Base-by-base conservation (phyloP, 1,284 basidiomycete genomes). In the Apiotrichum mycotoxinovorans region DNA sequence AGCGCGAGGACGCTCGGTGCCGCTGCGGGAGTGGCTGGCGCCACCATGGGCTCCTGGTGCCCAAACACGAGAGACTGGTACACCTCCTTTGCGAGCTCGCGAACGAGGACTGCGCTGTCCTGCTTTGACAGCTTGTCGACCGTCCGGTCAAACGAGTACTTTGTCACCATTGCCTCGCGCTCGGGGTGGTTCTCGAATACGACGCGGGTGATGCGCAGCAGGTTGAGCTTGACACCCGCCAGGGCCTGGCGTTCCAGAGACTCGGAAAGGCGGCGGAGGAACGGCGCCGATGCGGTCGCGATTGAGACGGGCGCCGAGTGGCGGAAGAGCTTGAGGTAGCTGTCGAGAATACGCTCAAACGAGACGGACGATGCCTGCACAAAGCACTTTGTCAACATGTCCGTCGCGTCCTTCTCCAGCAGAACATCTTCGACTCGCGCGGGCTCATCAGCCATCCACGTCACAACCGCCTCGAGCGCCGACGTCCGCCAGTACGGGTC, bases 401-500 rank as follows among this genome's bases (percentile, higher is more conserved):
- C 87, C 18, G 91, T 78, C 0, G 90, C 81, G 3, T 81, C 77
- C 1, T 83, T 78, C 68, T 89, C 87, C 44, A 88, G 78, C 0
- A 98, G 80, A 35, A 87, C 85, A 68, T 94, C 91, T 73, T 98
- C 95, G 5, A 98, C 89, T 51, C 91, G 83, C 2, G 91, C 86
- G 1, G 91, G 91, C 78, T 98, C 95, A 69, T 97, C 95, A 79
- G 93, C 89, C 58, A 98, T 79, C 95, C 95, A 98, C 4, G 89
- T 87, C 10, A 93, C 78, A 34, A 97, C 85, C 7, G 92, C 86
- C 72, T 98, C 95, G 54, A 98, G 77, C 14, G 94, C 90, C 66
- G 87, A 90, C 60, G 94, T 89, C 72, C 94, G 90, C 85, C 97
- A 98, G 79, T 96, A 97, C 0, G 91, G 89, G 70, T 98, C 94